Base-by-base conservation (phyloP, 768 basidiomycete species). In the Rhodosporidiobolus sp. region DNA sequence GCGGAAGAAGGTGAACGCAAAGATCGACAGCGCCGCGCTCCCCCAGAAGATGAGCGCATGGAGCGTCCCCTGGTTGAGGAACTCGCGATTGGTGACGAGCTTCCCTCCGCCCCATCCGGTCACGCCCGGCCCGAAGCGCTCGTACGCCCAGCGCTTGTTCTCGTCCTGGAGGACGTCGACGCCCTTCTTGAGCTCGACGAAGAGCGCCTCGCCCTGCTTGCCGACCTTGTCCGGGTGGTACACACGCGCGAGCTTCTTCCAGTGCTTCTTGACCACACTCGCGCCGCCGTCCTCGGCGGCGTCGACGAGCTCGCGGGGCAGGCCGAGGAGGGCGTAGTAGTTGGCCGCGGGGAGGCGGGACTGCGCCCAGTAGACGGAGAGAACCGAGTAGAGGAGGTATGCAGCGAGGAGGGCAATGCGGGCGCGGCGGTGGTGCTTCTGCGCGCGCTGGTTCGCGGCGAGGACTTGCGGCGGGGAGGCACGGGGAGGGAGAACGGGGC, bases 51-150 rank as follows among this genome's bases (percentile, higher is more conserved):
- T 87, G 32, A 85, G 83, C 0, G 88, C 85, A 53, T 84, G 84
- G 70, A 88, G 76, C 35, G 91, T 83, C 10, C 91, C 91, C 20
- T 85, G 85, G 43, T 83, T 83, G 62, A 93, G 81, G 73, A 87
- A 92, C 69, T 93, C 91, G 52, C 86, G 84, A 54, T 85, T 82
- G 1, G 89, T 90, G n/a, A 82, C 84, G 69, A 88, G 89, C 30
- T 87, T 83, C 28, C 83, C 84, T 2, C 58, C 58, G 11, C 57
- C 65, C 90, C 91, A 94, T 3, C 68, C 78, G 34, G 90, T 74
- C 8, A 88, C 89, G 45, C 87, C 87, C 19, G 90, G 88, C 0
- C 92, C 92, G 77, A 93, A 94, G 89, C 91, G 85, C 78, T 94
- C 92, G 79, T 94, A 94, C 0, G 91, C 92, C 82, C 92, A 93